Base-by-base conservation (phyloP, 192 early-diverging fungal species). In the Dissophora globulifera region DNA sequence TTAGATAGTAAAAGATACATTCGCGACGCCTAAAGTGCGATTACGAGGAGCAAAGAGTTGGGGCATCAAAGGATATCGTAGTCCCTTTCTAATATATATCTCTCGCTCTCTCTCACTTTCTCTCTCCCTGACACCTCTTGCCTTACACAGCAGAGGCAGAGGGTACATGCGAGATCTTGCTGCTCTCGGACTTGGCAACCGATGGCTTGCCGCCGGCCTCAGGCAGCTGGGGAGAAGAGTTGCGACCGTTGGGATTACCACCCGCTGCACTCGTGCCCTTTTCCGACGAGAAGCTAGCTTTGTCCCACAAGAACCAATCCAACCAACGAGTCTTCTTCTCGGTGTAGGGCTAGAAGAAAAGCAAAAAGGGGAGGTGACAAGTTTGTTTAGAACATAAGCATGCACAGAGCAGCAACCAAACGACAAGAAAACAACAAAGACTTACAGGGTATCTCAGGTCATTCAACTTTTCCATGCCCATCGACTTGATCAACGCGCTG, bases 401-500 rank as follows among this genome's bases (percentile, higher is more conserved):
- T n/a, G 1, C 3, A 16, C 4, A 19, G 5, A 3, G 20, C 8
- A 22, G 17, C 20, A 17, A 2, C 13, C 3, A 19, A 22, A 26
- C 11, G 17, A 46, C 30, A n/a, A 45, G 13, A 32, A 47, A 59
- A 32, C 16, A 15, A 58, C 12, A 33, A 33, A 8, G 13, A 41
- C 70, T 54, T 74, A 74, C 70, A 59, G 70, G 70, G 43, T 74
- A 74, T 60, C 70, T 58, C 46, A 74, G 29, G n/a, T 74, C 62
- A 19, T 65, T 64, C 29, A 74, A 40, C 26, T 74, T 74, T 23
- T 74, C 70, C 70, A 74, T 74, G 49, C 70, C 70, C 70, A 74
- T 74, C 12, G 70, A 58, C 56, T 74, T 74, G 70, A 74, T 59
- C 61, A 93, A 54, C 26, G 89, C 83, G 30, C 87, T 61, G 3